phyloP scores from a whole-genome alignment of 805 yeast genomes.

The Candida xyloterini region DNA sequence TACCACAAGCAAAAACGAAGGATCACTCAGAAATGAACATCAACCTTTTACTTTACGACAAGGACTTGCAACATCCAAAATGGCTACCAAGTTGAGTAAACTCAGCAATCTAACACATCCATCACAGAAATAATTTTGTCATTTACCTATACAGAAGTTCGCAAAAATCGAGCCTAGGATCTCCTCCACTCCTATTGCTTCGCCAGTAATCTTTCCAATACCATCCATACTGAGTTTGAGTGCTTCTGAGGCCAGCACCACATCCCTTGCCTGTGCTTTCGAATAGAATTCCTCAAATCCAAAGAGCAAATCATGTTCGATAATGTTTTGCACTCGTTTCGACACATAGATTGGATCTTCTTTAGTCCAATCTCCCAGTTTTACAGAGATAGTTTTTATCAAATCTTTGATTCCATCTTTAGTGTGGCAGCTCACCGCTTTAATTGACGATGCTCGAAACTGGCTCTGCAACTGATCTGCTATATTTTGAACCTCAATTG shows the following conservation, averaged over 20 bases:
- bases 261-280: conserved; percentile 55
- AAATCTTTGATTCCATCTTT: conserved; percentile 52
- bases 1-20: background rate
- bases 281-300: conserved; percentile 66
- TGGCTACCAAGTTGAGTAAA: conserved; percentile 2
- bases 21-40: background rate
- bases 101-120: conserved; percentile 4
- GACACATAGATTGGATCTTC: conserved; percentile 73
- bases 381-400: conserved; percentile 32
- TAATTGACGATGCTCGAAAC: conserved; percentile 32
- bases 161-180: conserved; percentile 88
- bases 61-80: conserved; percentile 9
- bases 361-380: conserved; percentile 17
- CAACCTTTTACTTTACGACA: conserved; percentile 11
- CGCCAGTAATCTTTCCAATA: conserved; percentile 90
- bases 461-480: conserved; percentile 19
- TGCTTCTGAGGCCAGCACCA: conserved; percentile 78
- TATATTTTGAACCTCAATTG: conserved; percentile 13
- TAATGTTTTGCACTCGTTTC: conserved; percentile 68
- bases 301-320: conserved; percentile 69
- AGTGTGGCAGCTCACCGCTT: conserved; percentile 58
- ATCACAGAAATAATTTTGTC: conserved; percentile 4
- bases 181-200: conserved; percentile 84
- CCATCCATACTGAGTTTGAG: conserved; percentile 75
- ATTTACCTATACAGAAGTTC: conserved; percentile 92